phyloP scores from a whole-genome alignment of 2,329 filamentous ascomycete species.

The Penicillium janthinellum region DNA sequence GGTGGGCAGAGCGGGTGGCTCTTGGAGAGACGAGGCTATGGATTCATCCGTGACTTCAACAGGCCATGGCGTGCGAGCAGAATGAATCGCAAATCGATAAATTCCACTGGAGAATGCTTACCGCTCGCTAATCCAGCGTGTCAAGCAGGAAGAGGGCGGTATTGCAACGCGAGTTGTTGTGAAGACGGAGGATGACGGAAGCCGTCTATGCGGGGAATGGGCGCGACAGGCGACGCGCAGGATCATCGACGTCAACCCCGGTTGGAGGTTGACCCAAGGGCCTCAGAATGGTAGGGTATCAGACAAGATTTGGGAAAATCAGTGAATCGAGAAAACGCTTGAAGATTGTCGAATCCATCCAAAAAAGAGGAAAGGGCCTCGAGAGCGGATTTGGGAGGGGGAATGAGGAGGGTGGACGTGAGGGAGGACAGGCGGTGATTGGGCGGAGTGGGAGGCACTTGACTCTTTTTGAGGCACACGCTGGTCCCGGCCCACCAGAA shows the following conservation, averaged over 20 bases:
- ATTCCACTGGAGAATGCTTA: constrained; percentile 6
- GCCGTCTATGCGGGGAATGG: constrained; percentile 26
- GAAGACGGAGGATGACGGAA: constrained; percentile 24
- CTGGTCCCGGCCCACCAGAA: no score
- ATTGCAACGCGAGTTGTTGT: constrained; percentile 3
- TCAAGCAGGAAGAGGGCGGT: neutral
- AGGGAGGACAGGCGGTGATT: constrained; percentile 28
- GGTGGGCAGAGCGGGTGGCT: constrained; percentile 47
- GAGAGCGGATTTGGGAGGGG: constrained; percentile 14
- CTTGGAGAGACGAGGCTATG: constrained; percentile 39
- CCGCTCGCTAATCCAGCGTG: neutral
- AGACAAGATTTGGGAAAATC: constrained; percentile 1
- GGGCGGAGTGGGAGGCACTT: constrained; percentile 18
- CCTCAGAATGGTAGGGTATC: neutral
- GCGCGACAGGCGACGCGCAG: constrained; percentile 30
- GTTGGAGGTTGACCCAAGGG: constrained; percentile 16
- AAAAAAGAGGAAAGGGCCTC: constrained; percentile 2
- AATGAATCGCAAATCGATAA: constrained; percentile 6
- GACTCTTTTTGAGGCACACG: neutral
- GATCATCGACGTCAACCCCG: constrained; percentile 25
- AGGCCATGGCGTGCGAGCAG: constrained; percentile 37
- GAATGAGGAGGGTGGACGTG: constrained; percentile 10
- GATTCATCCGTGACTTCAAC: constrained; percentile 46
- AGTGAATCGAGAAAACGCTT: constrained; percentile 6
- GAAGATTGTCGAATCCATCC: neutral